phyloP scores from a whole-genome alignment of 495 filamentous ascomycete genomes.

The Xylaria cubensis region DNA sequence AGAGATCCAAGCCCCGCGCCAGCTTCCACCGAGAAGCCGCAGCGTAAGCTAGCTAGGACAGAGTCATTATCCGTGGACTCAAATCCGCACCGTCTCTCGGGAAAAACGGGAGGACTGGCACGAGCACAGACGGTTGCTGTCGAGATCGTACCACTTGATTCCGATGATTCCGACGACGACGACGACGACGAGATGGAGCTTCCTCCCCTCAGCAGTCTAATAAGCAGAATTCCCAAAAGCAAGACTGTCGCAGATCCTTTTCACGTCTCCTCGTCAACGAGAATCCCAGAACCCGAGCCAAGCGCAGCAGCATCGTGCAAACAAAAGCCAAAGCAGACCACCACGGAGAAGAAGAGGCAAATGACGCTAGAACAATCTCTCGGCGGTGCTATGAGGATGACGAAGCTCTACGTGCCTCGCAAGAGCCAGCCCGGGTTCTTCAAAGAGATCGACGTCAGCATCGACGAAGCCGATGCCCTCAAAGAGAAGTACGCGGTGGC shows the following conservation, averaged over 20 bases:
- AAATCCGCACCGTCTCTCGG: conserved; percentile 25
- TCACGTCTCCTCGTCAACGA: neutral
- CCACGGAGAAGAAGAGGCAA: conserved; percentile 29
- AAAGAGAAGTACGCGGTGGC: conserved; percentile 7
- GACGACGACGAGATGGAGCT: conserved; percentile 39
- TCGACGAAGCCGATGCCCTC: conserved; percentile 36
- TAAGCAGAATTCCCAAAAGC: conserved; percentile 22
- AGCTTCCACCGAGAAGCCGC: conserved; percentile 30
- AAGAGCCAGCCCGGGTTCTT: conserved; percentile 43
- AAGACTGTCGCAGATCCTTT: conserved; percentile 2
- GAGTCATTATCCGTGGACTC: conserved; percentile 31
- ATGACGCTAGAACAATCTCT: conserved; percentile 26
- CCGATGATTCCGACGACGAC: conserved; percentile 34
- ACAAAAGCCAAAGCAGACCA: neutral
- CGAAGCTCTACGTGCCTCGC: conserved; percentile 38
- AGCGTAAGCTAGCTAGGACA: conserved; percentile 34
- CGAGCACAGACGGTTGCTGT: conserved; percentile 57
- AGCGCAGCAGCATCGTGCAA: neutral
- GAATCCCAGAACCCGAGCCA: neutral
- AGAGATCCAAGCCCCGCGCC: conserved; percentile 30
- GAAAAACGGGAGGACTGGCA: conserved; percentile 37
- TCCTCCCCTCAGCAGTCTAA: conserved; percentile 31
- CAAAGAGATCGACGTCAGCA: conserved; percentile 42
- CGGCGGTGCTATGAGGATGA: conserved; percentile 24
- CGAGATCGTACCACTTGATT: conserved; percentile 41